Evolutionary conservation across 225 moss, liverwort and hornwort species (phyloP).

Genomic region (Anthoceros angustus): DNA sequence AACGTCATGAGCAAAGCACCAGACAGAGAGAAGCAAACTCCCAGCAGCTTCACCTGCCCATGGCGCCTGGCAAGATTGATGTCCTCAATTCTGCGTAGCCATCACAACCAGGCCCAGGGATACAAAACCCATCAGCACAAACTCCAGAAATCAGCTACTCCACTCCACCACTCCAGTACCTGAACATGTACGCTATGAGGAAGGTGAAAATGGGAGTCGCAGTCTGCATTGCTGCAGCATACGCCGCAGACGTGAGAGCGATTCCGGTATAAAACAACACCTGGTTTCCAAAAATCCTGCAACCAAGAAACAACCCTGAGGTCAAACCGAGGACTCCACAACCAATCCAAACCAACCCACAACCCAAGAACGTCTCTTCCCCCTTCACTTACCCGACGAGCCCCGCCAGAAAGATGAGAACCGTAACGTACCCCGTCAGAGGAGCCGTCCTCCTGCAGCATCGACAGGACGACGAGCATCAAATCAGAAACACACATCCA

Average conservation of each 20-base stretch:
- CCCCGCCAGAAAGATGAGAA: too few species aligned
- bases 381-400: too few species aligned
- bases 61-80: constrained; percentile 36
- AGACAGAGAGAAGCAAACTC: constrained; percentile 24
- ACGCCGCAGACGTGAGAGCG: constrained; percentile 32
- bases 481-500: too few species aligned
- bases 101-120: background rate
- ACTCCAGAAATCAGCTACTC: background rate
- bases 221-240: constrained; percentile 49
- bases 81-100: constrained; percentile 27
- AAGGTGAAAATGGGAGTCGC: constrained; percentile 50
- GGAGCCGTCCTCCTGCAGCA: too few species aligned
- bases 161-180: constrained; percentile 11
- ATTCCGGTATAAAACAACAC: constrained; percentile 39
- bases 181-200: constrained; percentile 21
- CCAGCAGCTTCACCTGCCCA: constrained; percentile 32
- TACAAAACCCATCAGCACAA: too few species aligned
- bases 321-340: background rate
- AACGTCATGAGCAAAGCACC: constrained; percentile 42
- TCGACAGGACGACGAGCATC: too few species aligned
- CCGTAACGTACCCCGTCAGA: too few species aligned
- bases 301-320: constrained; percentile 9
- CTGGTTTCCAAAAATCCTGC: constrained; percentile 47
- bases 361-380: too few species aligned
- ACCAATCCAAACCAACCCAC: background rate